Evolutionary conservation across 495 filamentous ascomycete species (phyloP).

Genomic region (Talaromyces nanjingensis): DNA sequence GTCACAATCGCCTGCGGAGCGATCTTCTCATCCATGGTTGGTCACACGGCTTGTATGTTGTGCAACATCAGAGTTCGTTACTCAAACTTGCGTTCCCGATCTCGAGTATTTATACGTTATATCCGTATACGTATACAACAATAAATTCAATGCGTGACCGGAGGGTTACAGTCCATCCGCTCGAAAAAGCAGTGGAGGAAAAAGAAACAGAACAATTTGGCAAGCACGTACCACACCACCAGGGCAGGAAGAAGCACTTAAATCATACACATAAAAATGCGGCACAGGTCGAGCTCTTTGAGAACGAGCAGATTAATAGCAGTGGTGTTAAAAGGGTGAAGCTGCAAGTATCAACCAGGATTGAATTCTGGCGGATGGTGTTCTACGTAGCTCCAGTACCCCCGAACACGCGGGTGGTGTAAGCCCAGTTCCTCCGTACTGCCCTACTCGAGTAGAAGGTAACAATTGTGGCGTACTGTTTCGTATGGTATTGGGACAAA

Average conservation of each 20-base stretch:
- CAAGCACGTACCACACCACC: background rate
- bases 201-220: background rate
- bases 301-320: background rate
- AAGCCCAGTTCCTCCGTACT: background rate
- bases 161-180: background rate
- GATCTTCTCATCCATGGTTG: background rate
- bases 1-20: background rate
- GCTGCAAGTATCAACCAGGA: background rate
- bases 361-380: background rate
- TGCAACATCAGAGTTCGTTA: background rate
- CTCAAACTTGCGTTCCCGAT: background rate
- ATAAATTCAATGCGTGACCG: background rate
- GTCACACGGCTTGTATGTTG: background rate
- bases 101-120: background rate
- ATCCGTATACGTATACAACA: background rate
- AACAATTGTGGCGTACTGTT: background rate
- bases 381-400: background rate
- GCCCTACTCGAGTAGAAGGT: background rate
- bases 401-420: background rate
- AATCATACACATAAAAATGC: background rate
- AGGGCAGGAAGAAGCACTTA: background rate
- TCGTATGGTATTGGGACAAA: background rate
- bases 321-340: background rate
- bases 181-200: background rate
- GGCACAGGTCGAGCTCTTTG: background rate